Evolutionary conservation across 768 basidiomycete genomes (phyloP), one percentile per base, ranked within the genome.

Genomic region (Podaxis rugospora): DNA sequence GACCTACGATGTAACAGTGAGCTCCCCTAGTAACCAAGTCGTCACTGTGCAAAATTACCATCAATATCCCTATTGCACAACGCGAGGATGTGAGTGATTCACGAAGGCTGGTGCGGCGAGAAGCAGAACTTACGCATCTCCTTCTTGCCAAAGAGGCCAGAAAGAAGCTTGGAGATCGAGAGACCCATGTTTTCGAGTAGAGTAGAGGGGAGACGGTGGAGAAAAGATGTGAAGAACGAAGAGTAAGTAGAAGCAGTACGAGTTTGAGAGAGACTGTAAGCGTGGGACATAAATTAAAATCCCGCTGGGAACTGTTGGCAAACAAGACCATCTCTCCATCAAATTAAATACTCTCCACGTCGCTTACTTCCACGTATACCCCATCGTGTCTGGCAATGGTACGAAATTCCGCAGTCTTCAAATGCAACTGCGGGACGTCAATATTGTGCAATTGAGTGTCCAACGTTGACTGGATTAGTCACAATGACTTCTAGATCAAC

Each of bases 111-210:
- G 42, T 42, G 59, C 63, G 68, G 65, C 63, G 65, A 63, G 66
- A 66, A 57, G 78, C 28, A 3, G 21, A 36, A 81, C 95, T 74
- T 76, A 97, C 95, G 94, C 96, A 99, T 98, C 80, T 99, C 96
- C 86, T 90, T 96, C 84, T 97, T 98, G 78, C 95, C 95, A 70
- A 98, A 95, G 72, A 99, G 84, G 74, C 85, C 84, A 53, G 85
- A 81, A 70, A 98, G 85, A 51, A 95, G 75, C 67, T 78, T 78
- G 67, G 90, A 93, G 63, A 93, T 76, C 13, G 84, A 83, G 63
- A 93, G 77, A 85, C 91, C 91, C 91, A 93, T 93, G 74, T 68
- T 77, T 77, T 70, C 56, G 63, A 68, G 65, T 66, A 69, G 59
- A 66, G 70, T 66, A 66, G 68, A 69, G 69, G 66, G 64, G 66